phyloP scores from a whole-genome alignment of 164 flowering plant species.

The Liquidambar formosana region DNA sequence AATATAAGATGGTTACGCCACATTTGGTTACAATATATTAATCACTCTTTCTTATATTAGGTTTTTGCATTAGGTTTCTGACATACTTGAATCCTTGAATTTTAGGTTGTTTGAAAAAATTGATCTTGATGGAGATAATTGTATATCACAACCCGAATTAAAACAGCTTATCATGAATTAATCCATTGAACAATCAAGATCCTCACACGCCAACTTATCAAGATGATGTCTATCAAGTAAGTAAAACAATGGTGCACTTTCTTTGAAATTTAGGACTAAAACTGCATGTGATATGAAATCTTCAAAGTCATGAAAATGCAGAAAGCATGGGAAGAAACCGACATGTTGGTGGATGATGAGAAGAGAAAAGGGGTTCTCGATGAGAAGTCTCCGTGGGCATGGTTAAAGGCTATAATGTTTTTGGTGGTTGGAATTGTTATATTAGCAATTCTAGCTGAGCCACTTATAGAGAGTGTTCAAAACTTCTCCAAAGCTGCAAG shows the following conservation, averaged over 20 bases:
- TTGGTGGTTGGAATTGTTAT: constrained; percentile 23
- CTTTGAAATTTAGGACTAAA: background rate
- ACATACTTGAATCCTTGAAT: no score
- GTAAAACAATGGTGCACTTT: background rate
- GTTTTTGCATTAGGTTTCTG: background rate
- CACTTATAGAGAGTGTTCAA: constrained; percentile 32
- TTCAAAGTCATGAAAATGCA: no score
- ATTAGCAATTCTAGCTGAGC: constrained; percentile 28
- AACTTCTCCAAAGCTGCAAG: constrained; percentile 29
- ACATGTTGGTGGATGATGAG: background rate
- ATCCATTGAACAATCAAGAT: background rate
- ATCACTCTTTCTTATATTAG: background rate
- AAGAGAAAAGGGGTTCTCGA: background rate
- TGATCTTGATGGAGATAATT: constrained; percentile 14
- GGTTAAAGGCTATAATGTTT: constrained; percentile 5
- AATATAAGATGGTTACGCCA: constrained; percentile 28
- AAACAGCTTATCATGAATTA: constrained; percentile 3
- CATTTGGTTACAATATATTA: no score
- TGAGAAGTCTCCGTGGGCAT: background rate
- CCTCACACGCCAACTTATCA: background rate
- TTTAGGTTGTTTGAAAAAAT: constrained; percentile 17
- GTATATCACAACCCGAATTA: constrained; percentile 12
- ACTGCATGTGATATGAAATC: no score
- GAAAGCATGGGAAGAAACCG: constrained; percentile 13
- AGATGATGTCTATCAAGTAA: constrained; percentile 1